Evolutionary conservation across 2,329 filamentous ascomycete species (phyloP).

Genomic region (Colletotrichum melonis): DNA sequence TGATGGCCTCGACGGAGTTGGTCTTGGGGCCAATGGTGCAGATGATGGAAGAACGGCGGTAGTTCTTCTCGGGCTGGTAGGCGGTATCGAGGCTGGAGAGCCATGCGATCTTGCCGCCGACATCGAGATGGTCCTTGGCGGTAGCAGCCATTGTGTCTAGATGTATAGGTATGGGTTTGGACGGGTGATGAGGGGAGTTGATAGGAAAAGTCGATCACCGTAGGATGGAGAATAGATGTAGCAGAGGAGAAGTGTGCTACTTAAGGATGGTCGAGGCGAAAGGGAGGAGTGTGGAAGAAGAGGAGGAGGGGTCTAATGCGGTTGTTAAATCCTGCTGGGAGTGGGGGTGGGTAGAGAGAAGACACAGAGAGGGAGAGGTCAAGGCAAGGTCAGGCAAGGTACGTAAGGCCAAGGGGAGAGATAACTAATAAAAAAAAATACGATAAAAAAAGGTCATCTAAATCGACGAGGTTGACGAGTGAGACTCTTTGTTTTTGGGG

Average conservation of each 20-base stretch:
- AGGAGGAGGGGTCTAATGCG: conserved; percentile 15
- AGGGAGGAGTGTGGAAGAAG: conserved; percentile 2
- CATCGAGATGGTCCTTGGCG: conserved; percentile 87
- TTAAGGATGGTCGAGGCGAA: background rate
- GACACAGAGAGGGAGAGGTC: background rate
- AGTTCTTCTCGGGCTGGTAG: conserved; percentile 86
- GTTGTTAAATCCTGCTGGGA: conserved; percentile 29
- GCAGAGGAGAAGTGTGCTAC: background rate
- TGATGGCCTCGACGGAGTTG: conserved; percentile 97
- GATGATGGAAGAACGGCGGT: conserved; percentile 97
- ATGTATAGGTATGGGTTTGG: background rate
- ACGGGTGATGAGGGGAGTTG: background rate
- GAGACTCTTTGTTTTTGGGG: conserved; percentile 8
- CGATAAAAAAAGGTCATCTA: conserved; percentile 21
- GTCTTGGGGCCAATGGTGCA: conserved; percentile 99
- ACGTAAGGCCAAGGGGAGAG: background rate
- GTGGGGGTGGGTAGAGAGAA: conserved; percentile 6
- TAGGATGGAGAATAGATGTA: background rate
- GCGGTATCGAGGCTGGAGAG: conserved; percentile 85
- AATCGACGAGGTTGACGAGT: conserved; percentile 10
- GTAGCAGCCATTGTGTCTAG: conserved; percentile 64
- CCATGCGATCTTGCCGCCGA: conserved; percentile 77
- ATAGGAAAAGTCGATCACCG: background rate
- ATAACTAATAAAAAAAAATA: conserved; percentile 24
- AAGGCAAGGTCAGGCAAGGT: conserved; percentile 2